Evolutionary conservation across 139 green algal genomes (phyloP).

Genomic region (Yamagishiella unicocca): DNA sequence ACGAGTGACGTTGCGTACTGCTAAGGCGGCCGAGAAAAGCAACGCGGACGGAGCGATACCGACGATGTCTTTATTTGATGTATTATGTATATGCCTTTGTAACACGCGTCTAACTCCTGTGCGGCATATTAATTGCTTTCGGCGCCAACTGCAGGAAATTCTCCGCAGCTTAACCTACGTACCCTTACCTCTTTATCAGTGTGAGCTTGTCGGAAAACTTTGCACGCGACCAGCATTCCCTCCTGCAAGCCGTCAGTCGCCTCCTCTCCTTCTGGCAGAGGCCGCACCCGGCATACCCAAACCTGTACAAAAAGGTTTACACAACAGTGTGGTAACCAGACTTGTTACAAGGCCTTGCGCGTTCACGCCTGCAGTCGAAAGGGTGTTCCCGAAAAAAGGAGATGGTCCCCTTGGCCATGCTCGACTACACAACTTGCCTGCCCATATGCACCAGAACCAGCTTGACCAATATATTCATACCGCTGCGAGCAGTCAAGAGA

Average conservation of each 20-base stretch:
- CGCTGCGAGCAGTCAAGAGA: neutral
- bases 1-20: too few species aligned
- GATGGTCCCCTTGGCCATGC: neutral
- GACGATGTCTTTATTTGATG: too few species aligned
- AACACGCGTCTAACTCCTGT: too few species aligned
- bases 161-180: too few species aligned
- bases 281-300: slow-evolving; percentile 25
- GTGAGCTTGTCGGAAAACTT: slow-evolving; percentile 25
- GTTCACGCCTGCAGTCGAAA: too few species aligned
- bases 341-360: too few species aligned
- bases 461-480: slow-evolving; percentile 32
- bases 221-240: slow-evolving; percentile 33
- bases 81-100: too few species aligned
- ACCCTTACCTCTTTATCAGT: slow-evolving; percentile 31
- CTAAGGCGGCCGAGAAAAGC: too few species aligned
- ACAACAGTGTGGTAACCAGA: too few species aligned
- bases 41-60: too few species aligned
- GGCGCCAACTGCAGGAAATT: too few species aligned
- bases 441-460: slow-evolving; percentile 20
- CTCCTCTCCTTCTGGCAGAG: neutral
- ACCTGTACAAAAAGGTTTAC: neutral
- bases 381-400: neutral
- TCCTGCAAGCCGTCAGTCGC: neutral
- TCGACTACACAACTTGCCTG: neutral
- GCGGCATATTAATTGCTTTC: too few species aligned